A percentile compares a stretch with the other conserved stretches of the same genome.
Evolutionary conservation across 345 rosid species (phyloP).

Genomic region (Erucastrum elatum): DNA sequence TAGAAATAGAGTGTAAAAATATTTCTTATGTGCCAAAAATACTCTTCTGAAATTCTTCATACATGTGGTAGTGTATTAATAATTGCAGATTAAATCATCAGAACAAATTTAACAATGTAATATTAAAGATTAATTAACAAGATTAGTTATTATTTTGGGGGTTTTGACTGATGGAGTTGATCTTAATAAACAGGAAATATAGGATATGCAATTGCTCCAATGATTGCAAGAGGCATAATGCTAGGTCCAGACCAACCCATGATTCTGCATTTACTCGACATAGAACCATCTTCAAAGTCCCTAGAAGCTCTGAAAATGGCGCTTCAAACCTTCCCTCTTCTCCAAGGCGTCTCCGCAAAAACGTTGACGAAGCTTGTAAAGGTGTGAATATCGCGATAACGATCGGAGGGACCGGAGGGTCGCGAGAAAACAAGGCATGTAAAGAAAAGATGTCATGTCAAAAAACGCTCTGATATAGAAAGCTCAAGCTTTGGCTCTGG

Average conservation of each 20-base stretch:
- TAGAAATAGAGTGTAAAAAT: no score
- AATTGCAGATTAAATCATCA: no score
- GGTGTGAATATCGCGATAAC: slow-evolving; percentile 64
- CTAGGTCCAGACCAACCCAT: slow-evolving; percentile 82
- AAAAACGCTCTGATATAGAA: slow-evolving; percentile 67
- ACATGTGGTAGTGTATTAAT: no score
- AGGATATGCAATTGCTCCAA: slow-evolving; percentile 80
- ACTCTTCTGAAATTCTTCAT: no score
- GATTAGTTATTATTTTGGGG: no score
- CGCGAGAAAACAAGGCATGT: slow-evolving; percentile 70
- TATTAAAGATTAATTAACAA: no score
- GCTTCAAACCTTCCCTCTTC: slow-evolving; percentile 72
- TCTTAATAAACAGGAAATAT: slow-evolving; percentile 58
- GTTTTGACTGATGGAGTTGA: no score
- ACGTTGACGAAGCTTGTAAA: slow-evolving; percentile 66
- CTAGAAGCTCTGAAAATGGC: slow-evolving; percentile 79
- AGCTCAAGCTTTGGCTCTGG: slow-evolving; percentile 85
- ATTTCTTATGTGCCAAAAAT: no score
- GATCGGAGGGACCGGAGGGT: slow-evolving; percentile 80
- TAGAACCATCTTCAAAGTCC: slow-evolving; percentile 59
- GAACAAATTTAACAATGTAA: no score
- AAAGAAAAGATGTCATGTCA: slow-evolving; percentile 75
- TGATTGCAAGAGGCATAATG: slow-evolving; percentile 83
- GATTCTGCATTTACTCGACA: slow-evolving; percentile 79
- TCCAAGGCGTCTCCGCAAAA: slow-evolving; percentile 66